These are phyloP conservation scores for Pisolithus orientalis DNA, from an alignment of 768 basidiomycete species.

Conservation along the genomic window DNA sequence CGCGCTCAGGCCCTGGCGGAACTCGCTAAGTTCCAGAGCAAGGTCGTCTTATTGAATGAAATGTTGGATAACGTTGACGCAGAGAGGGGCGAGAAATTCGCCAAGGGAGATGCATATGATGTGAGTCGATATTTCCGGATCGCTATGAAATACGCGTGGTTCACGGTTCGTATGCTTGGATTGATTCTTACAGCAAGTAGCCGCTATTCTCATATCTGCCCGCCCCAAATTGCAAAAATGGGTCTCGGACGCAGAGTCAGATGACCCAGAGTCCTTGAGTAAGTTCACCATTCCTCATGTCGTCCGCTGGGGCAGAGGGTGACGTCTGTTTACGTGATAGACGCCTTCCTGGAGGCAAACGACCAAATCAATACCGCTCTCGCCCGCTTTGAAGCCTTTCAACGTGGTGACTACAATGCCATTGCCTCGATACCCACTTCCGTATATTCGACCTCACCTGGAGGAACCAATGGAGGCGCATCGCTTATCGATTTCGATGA, in stretches of 20 bases:
- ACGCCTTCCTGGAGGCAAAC: slow-evolving; percentile 92
- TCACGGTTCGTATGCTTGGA: too few relatives aligned
- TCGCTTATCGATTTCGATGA: slow-evolving; percentile 84
- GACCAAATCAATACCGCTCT: slow-evolving; percentile 95
- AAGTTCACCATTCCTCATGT: slow-evolving; percentile 15
- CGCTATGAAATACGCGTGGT: too few relatives aligned
- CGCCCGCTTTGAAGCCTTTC: slow-evolving; percentile 87
- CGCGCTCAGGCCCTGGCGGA: slow-evolving; percentile 84
- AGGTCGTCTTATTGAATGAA: slow-evolving; percentile 93
- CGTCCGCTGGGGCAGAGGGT: neutral
- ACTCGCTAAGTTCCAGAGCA: slow-evolving; percentile 89
- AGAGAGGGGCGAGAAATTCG: slow-evolving; percentile 69
- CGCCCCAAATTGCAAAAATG: slow-evolving; percentile 96
- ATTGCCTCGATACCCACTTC: slow-evolving; percentile 65
- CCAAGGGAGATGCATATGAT: slow-evolving; percentile 88
- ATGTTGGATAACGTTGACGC: slow-evolving; percentile 90
- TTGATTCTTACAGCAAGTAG: slow-evolving; percentile 65
- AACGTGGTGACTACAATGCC: slow-evolving; percentile 80
- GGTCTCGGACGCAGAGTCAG: slow-evolving; percentile 89
- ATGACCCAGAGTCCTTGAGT: slow-evolving; percentile 90
- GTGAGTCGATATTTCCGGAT: slow-evolving; percentile 35
- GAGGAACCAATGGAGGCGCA: slow-evolving; percentile 20
- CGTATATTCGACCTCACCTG: slow-evolving; percentile 32
- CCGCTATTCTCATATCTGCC: slow-evolving; percentile 69
- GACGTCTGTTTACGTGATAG: slow-evolving; percentile 32